Conservation (phyloP, 352 stramenopile genomes). For the Phytophthora meadii region DNA sequence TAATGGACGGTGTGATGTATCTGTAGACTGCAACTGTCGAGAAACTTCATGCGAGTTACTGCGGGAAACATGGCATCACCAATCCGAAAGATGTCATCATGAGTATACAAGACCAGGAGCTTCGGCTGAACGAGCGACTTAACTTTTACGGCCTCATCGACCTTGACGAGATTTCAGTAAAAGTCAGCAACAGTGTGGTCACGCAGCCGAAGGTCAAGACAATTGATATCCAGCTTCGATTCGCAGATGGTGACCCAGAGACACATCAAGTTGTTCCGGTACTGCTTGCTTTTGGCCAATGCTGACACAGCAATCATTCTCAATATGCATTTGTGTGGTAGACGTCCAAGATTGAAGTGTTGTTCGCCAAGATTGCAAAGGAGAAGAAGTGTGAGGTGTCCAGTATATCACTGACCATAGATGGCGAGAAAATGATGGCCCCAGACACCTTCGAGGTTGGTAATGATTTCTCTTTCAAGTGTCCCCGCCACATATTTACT, state of each 20-base stretch:
- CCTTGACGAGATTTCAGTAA: slow-evolving; percentile 69
- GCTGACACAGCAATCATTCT: neutral
- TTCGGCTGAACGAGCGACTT: slow-evolving; percentile 53
- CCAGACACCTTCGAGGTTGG: slow-evolving; percentile 55
- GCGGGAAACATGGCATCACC: slow-evolving; percentile 60
- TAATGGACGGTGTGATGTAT: neutral
- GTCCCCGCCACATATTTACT: slow-evolving; percentile 1
- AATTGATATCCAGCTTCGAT: slow-evolving; percentile 58
- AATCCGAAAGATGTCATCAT: slow-evolving; percentile 61
- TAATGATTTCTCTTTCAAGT: neutral
- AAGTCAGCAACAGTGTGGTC: slow-evolving; percentile 47
- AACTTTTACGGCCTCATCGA: slow-evolving; percentile 61
- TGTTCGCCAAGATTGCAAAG: slow-evolving; percentile 45
- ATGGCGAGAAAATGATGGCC: slow-evolving; percentile 58
- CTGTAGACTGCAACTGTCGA: slow-evolving; percentile 54
- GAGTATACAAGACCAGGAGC: slow-evolving; percentile 47
- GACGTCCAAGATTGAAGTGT: slow-evolving; percentile 49
- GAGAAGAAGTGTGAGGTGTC: slow-evolving; percentile 27
- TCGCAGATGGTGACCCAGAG: slow-evolving; percentile 40
- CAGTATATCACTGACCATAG: slow-evolving; percentile 52
- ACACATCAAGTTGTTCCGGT: slow-evolving; percentile 53
- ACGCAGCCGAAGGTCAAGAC: slow-evolving; percentile 16
- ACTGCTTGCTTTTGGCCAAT: slow-evolving; percentile 2
- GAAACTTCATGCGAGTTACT: slow-evolving; percentile 73
- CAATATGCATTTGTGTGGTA: slow-evolving; percentile 15